Percentiles rank a stretch among this genome's conserved stretches.
phyloP scores from a whole-genome alignment of 768 basidiomycete species.

The Symmetrospora coprosmae region DNA sequence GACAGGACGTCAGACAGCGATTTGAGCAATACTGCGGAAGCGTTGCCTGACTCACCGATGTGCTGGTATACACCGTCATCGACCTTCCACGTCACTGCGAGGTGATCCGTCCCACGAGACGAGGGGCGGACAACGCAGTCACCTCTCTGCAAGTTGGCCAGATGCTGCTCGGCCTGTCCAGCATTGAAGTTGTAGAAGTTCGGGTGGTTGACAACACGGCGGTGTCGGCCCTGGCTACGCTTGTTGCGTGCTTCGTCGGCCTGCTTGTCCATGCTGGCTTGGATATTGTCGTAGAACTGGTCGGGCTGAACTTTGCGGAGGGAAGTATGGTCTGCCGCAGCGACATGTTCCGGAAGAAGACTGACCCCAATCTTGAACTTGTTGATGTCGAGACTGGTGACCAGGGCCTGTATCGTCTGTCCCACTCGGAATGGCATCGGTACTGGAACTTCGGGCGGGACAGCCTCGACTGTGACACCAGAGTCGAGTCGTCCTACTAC shows the following conservation, averaged over 20 bases:
- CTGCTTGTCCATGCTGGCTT: slow-evolving; percentile 25
- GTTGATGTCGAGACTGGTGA: slow-evolving; percentile 55
- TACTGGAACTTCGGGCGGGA: neutral
- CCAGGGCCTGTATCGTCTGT: slow-evolving; percentile 63
- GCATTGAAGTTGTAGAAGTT: slow-evolving; percentile 94
- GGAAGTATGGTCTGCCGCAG: slow-evolving; percentile 38
- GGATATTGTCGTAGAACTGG: slow-evolving; percentile 35
- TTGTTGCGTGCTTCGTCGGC: slow-evolving; percentile 42
- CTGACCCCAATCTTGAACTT: slow-evolving; percentile 59
- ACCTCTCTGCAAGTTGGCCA: slow-evolving; percentile 80
- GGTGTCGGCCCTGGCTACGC: slow-evolving; percentile 62
- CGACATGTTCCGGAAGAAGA: slow-evolving; percentile 40
- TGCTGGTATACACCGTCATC: slow-evolving; percentile 92
- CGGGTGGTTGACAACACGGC: slow-evolving; percentile 88
- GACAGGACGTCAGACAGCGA: neutral
- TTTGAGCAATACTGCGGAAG: neutral
- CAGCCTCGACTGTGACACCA: slow-evolving; percentile 59
- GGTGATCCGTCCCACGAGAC: slow-evolving; percentile 79
- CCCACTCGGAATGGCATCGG: slow-evolving; percentile 43
- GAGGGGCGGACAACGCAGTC: slow-evolving; percentile 94
- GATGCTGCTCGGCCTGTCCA: slow-evolving; percentile 69
- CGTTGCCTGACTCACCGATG: slow-evolving; percentile 50
- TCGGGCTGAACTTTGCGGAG: slow-evolving; percentile 24
- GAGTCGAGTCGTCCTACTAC: slow-evolving; percentile 65
- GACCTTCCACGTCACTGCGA: slow-evolving; percentile 98